These are phyloP conservation scores for Psilocybe subaeruginosa DNA, from an alignment of 768 basidiomycete genomes.

Conservation along the genomic window DNA sequence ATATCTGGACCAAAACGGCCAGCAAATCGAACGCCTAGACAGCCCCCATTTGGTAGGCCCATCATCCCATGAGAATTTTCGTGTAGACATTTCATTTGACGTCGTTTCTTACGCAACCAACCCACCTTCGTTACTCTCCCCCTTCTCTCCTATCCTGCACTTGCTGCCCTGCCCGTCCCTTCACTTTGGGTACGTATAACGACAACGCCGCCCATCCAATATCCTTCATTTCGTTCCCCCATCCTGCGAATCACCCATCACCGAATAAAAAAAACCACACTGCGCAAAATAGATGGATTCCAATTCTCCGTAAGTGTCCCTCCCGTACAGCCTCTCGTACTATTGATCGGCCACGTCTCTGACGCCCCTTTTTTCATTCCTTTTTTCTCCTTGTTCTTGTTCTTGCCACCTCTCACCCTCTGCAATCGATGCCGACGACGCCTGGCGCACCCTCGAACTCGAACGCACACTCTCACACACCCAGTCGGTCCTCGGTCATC, in stretches of 20 bases:
- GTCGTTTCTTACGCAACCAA: constrained; percentile 14
- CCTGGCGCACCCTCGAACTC: neutral
- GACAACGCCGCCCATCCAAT: neutral
- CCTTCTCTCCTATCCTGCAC: neutral
- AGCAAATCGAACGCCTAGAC: constrained; percentile 15
- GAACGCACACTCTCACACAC: constrained; percentile 8
- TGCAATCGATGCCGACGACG: neutral
- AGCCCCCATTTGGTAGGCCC: constrained; percentile 12
- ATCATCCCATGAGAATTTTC: constrained; percentile 8
- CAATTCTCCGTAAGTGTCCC: constrained; percentile 24
- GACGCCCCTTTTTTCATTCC: neutral
- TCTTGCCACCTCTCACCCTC: neutral
- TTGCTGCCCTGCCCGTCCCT: neutral
- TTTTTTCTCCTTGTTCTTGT: neutral
- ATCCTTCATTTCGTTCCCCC: too few relatives aligned
- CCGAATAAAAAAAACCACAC: too few relatives aligned
- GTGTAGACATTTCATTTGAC: neutral
- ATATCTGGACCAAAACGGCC: constrained; percentile 40
- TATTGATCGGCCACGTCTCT: neutral
- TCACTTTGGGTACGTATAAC: neutral
- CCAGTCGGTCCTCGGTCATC: constrained; percentile 39
- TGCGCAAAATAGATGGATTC: constrained; percentile 22
- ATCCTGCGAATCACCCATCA: neutral
- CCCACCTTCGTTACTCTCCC: neutral
- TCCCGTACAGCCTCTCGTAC: neutral